Evolutionary conservation across 371 early-diverging fungal species (phyloP).

Genomic region (Haplosporangium sp.): DNA sequence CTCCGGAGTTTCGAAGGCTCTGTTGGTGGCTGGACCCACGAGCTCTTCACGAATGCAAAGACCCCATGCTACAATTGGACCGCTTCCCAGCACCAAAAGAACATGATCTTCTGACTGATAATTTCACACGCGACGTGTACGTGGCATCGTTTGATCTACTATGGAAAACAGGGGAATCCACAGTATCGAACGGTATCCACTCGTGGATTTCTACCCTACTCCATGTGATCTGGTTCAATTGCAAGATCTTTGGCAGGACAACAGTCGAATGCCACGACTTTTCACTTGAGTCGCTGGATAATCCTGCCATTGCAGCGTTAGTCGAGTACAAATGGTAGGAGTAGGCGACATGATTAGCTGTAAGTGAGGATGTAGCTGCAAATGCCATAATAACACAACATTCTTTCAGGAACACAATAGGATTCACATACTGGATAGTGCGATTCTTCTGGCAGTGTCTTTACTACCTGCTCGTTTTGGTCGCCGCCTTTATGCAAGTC

Average conservation of each 20-base stretch:
- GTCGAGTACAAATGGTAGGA: constrained; percentile 38
- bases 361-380: no score
- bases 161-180: not conserved
- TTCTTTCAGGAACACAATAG: constrained; percentile 22
- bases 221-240: not conserved
- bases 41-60: constrained; percentile 8
- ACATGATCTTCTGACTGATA: not conserved
- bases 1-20: constrained; percentile 2
- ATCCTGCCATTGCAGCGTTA: constrained; percentile 34
- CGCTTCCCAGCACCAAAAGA: not conserved
- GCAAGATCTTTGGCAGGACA: not conserved
- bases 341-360: no score
- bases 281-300: constrained; percentile 6
- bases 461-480: constrained; percentile 20
- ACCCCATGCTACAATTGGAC: constrained; percentile 14
- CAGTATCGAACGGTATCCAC: not conserved
- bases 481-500: constrained; percentile 20
- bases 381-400: not conserved
- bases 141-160: constrained; percentile 21
- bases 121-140: constrained; percentile 11
- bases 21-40: no score
- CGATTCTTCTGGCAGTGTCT: constrained; percentile 22
- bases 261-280: constrained; percentile 9
- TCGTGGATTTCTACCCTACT: not conserved
- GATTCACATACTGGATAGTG: constrained; percentile 7